Evolutionary conservation across 495 filamentous ascomycete genomes (phyloP), one percentile per base, ranked within the genome.

Genomic region (Hypomontagnella submonticulosa): DNA sequence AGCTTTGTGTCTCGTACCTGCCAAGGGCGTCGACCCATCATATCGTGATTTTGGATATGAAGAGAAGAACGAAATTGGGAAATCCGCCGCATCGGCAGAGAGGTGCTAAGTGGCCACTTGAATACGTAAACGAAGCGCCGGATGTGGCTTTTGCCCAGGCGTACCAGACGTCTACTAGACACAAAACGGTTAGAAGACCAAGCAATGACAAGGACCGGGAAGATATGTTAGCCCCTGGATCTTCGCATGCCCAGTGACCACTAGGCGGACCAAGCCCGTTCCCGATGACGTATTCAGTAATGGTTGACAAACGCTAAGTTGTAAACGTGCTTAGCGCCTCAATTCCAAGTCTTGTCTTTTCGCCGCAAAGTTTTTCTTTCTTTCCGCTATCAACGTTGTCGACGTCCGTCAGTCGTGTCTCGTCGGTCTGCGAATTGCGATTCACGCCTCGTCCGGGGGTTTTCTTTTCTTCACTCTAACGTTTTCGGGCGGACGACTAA

Each of bases 201-300:
- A 33, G 52, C 23, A 6, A 7, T 32, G 23, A 30, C 56, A 66
- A 38, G 58, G 53, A 43, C 46, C 8, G 20, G 57, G 46, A 38
- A 13, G 11, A 19, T 18, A 12, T 4, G 13, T 19, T 60, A 55
- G 46, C 57, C 64, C 64, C 64, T 67, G 58, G 40, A 62, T 53
- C 46, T 47, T 61, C 50, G 13, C 37, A 33, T 42, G 43, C 36
- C 27, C 9, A 46, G 43, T 16, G 37, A 27, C 34, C 34, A 16
- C 18, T 40, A 27, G 18, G 15, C 36, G 20, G 36, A 15, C 47
- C 34, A 57, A 23, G 46, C 47, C 44, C 41, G 46, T 13, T 40
- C 9, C 9, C 30, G 40, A 67, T 67, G 64, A 67, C 64, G 64
- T 67, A 62, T 60, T 4, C 30, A 19, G 65, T 9, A 60, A 62